Conservation (phyloP, 139 green algal genomes). For the Coelastrella sp. region DNA sequence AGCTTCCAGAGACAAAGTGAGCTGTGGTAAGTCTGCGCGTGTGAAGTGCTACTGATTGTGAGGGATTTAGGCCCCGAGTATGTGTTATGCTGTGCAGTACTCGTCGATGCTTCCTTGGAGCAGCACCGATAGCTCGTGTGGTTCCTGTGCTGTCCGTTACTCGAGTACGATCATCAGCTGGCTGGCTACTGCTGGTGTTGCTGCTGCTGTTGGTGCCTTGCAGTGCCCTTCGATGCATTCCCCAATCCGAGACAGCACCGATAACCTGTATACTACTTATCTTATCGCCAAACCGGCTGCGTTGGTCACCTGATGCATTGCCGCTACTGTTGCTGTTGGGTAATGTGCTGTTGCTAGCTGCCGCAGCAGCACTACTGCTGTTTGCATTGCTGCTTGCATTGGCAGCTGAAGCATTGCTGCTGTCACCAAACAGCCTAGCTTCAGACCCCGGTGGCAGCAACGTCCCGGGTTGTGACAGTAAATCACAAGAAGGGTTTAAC, state of each 20-base stretch:
- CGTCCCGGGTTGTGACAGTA: background rate
- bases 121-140: background rate
- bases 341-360: background rate
- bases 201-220: background rate
- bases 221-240: background rate
- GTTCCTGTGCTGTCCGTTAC: background rate
- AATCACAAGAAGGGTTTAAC: background rate
- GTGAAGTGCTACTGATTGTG: background rate
- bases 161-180: background rate
- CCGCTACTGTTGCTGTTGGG: background rate
- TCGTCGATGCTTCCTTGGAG: background rate
- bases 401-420: background rate
- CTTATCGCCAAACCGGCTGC: background rate
- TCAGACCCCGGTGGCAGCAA: background rate
- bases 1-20: background rate
- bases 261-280: background rate
- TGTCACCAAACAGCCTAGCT: background rate
- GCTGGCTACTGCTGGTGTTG: background rate
- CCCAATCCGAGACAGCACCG: background rate
- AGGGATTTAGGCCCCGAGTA: background rate
- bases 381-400: background rate
- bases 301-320: background rate
- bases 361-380: background rate
- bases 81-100: background rate
- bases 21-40: no score